Base-by-base conservation (phyloP, 2,329 filamentous ascomycete genomes). In the Zalaria sp. region DNA sequence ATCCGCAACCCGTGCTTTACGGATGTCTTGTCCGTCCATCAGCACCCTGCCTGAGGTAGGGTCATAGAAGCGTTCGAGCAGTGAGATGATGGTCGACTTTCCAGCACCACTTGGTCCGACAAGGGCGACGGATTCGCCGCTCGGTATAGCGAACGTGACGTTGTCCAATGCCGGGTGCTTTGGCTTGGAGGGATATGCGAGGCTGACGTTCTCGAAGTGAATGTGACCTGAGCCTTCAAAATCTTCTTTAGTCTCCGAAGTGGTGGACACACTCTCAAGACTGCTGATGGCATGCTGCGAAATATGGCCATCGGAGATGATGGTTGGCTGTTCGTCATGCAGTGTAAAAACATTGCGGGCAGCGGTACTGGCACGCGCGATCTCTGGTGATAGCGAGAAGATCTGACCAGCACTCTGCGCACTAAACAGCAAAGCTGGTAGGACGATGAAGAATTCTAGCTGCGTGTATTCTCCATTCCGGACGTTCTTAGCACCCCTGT, bases 51-150 rank as follows among this genome's bases (percentile, higher is more conserved):
- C 66, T 4, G 51, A 43, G 3, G 57, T 60, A 5, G 61, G 58
- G 39, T 66, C 64, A 44, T 62, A 67, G 49, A 67, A 67, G 5
- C 65, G 55, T 41, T 68, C 65, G 5, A 68, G 58, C n/a, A 68
- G 48, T n/a, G 64, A 55, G 7, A 68, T 57, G 2, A 60, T 58
- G n/a, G 62, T 63, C 1, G 61, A 64, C 49, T 68, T 69, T 25
- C 65, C 66, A 3, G 64, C 63, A 7, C 66, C 65, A 35, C 61
- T 65, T 11, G 63, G 59, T 2, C 65, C 65, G 1, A 67, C 64
- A 28, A 68, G 58, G 1, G 63, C 65, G 1, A 79, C 60, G 0
- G 71, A 76, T 41, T 75, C 62, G 3, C 73, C 73, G 1, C 65
- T 63, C 8, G 56, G 51, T 3, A 68, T 67, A 0, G 57, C 57